Base-by-base conservation (phyloP, 176 grass and related monocot species). In the Miscanthus lutarioriparius region DNA sequence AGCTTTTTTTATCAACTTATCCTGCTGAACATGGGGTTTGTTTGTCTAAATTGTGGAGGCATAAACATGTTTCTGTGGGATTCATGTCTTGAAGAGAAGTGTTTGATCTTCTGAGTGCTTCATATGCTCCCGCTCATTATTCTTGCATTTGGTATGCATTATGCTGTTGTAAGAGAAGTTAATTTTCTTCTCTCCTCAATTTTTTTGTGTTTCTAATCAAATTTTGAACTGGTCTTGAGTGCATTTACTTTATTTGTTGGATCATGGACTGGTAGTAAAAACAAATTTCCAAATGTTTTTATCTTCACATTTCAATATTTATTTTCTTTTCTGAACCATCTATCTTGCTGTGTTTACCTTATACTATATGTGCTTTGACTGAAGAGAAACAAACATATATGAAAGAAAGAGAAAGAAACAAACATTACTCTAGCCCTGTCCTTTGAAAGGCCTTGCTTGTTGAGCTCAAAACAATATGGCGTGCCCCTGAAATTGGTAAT, bases 241-340 rank as follows among this genome's bases (percentile, higher is more conserved):
- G 64, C n/a, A 67, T 87, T 75, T 5, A n/a, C 35, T 43, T 41
- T 68, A 23, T 53, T 80, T 49, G 26, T 68, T 38, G 15, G 28
- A 71, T 32, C 33, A 12, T 71, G 38, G 20, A 61, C 6, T 63
- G 16, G 22, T 62, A 22, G 19, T 70, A 49, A 15, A 56, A 75
- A 9, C 5, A 36, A 79, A 15, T 49, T 7, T 17, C 11, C 5
- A 20, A 48, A 69, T 68, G 26, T 12, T 48, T 3, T 83, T 15
- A 4, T 40, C 25, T 64, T 66, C 63, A 39, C 51, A 64, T 22
- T 22, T 62, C 9, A 0, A 9, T 61, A 30, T 35, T 62, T 26
- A 61, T 64, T 78, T 82, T 28, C 15, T 40, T 67, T 78, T 83
- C 49, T 53, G 2, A 72, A 65, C 25, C 10, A 44, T 83, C 17